Conservation (phyloP, 495 filamentous ascomycete species). For the Trichoderma erinaceum region DNA sequence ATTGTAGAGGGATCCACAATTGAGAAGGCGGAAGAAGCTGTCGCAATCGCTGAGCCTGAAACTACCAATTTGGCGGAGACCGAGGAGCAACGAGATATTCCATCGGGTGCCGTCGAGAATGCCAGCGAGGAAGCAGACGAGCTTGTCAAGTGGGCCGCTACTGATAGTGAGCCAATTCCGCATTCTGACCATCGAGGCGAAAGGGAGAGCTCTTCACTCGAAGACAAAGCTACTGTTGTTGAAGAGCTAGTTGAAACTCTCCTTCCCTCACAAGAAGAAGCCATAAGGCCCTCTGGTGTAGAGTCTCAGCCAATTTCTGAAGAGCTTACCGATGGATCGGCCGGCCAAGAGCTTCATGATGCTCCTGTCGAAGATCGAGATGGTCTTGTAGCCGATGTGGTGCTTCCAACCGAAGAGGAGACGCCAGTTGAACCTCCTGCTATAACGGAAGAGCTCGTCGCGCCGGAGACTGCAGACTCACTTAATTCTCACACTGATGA, state of each 20-base stretch:
- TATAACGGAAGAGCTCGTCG: background rate
- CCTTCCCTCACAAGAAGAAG: background rate
- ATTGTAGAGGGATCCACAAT: background rate
- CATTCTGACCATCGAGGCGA: background rate
- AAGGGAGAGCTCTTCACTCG: background rate
- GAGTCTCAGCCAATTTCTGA: background rate
- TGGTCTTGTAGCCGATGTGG: background rate
- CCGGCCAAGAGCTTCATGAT: background rate
- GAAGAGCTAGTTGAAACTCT: background rate
- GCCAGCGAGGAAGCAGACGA: background rate
- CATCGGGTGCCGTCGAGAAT: background rate
- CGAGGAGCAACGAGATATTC: background rate
- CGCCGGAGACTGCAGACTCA: background rate
- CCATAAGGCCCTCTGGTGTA: background rate
- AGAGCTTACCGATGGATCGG: background rate
- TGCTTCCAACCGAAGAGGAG: background rate
- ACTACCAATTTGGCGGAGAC: background rate
- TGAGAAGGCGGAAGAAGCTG: background rate
- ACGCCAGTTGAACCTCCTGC: background rate
- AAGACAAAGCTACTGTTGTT: background rate
- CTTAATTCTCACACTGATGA: background rate
- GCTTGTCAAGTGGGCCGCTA: background rate
- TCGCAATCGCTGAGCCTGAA: background rate
- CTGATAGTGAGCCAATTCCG: background rate
- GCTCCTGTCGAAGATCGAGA: background rate